Conservation (phyloP, 2,329 filamentous ascomycete species). For the Aschersonia sp. region DNA sequence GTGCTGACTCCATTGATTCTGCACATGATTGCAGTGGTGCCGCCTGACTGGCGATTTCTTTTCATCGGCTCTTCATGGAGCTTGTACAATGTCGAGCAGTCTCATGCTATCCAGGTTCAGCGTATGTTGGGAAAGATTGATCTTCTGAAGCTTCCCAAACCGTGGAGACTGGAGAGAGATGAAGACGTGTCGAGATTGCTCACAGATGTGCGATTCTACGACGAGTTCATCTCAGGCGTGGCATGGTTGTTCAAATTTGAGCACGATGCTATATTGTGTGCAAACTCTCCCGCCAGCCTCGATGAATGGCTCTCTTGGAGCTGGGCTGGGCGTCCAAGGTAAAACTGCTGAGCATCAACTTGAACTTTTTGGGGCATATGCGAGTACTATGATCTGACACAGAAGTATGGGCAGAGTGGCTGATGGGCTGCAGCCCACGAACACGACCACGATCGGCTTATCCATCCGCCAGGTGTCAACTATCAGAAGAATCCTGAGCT, state of each 20-base stretch:
- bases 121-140: slow-evolving; percentile 35
- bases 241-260: slow-evolving; percentile 42
- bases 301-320: slow-evolving; percentile 39
- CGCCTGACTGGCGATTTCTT: slow-evolving; percentile 38
- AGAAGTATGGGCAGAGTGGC: slow-evolving; percentile 6
- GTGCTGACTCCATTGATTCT: slow-evolving; percentile 34
- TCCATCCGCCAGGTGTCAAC: slow-evolving; percentile 36
- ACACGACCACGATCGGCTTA: slow-evolving; percentile 39
- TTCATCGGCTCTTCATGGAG: slow-evolving; percentile 36
- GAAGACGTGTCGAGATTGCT: slow-evolving; percentile 33
- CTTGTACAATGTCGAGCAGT: slow-evolving; percentile 27
- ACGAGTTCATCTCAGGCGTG: slow-evolving; percentile 31
- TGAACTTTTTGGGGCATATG: neutral
- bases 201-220: slow-evolving; percentile 37
- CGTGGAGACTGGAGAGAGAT: slow-evolving; percentile 29
- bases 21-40: slow-evolving; percentile 36
- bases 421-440: slow-evolving; percentile 25
- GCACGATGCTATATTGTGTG: slow-evolving; percentile 39
- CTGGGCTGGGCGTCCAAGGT: slow-evolving; percentile 39
- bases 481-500: slow-evolving; percentile 31
- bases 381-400: slow-evolving; percentile 11
- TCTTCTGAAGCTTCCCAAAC: slow-evolving; percentile 30
- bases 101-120: slow-evolving; percentile 31
- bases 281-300: slow-evolving; percentile 34
- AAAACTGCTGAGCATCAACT: neutral